Evolutionary conservation across 78 protist genomes (phyloP).

Genomic region (Fonticula alba): DNA sequence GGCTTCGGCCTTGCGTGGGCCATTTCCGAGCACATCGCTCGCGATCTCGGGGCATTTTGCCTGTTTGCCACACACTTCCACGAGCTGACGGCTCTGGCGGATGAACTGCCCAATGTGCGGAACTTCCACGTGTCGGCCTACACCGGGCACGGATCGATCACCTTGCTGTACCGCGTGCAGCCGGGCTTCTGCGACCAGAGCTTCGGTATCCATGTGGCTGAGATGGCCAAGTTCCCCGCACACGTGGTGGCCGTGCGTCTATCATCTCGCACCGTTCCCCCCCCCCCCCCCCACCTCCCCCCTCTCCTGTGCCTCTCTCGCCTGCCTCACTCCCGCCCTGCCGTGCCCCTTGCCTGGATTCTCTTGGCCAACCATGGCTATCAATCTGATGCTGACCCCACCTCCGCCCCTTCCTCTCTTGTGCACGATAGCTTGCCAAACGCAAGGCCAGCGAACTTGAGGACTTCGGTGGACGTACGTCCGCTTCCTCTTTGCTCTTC

Average conservation of each 20-base stretch:
- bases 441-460: constrained; percentile 64
- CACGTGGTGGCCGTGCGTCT: constrained; percentile 16
- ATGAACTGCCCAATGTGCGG: constrained; percentile 9
- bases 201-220: constrained; percentile 84
- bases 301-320: background rate
- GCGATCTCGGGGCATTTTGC: constrained; percentile 29
- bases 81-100: constrained; percentile 55
- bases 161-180: constrained; percentile 41
- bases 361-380: background rate
- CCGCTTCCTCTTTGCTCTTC: too few species aligned
- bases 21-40: constrained; percentile 59
- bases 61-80: constrained; percentile 94
- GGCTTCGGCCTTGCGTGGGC: constrained; percentile 97
- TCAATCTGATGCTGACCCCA: background rate
- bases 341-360: background rate
- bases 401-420: too few species aligned
- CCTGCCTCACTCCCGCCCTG: too few species aligned
- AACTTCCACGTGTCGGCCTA: constrained; percentile 56
- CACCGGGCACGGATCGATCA: constrained; percentile 14
- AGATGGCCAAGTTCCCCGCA: constrained; percentile 48
- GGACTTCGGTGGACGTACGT: constrained; percentile 15
- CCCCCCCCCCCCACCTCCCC: too few species aligned
- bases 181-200: constrained; percentile 65
- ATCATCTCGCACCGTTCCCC: background rate
- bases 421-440: constrained; percentile 26